Evolutionary conservation across 116 monocot species (phyloP).

Genomic region (Posidonia oceanica): DNA sequence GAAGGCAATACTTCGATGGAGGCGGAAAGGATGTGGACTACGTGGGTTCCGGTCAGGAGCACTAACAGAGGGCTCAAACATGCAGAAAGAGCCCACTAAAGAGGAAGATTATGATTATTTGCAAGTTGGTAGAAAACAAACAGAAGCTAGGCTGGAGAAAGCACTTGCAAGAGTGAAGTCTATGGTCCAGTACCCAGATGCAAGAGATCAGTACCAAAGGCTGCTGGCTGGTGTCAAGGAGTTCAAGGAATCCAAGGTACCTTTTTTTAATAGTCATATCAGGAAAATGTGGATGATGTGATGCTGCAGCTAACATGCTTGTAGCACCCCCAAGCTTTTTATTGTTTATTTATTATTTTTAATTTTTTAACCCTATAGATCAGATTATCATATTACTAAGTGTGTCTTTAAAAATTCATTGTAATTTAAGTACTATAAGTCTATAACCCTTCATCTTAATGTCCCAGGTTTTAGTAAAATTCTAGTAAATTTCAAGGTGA

Average conservation of each 20-base stretch:
- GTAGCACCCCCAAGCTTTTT: neutral
- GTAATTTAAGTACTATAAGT: too few species aligned
- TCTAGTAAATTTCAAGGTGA: too few species aligned
- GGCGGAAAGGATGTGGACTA: conserved; percentile 79
- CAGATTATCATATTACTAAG: too few species aligned
- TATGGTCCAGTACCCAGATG: conserved; percentile 96
- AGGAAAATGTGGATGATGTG: neutral
- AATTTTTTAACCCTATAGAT: too few species aligned
- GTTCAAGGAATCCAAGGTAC: conserved; percentile 27
- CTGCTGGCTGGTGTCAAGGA: conserved; percentile 39
- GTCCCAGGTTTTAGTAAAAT: too few species aligned
- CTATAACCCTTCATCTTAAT: too few species aligned
- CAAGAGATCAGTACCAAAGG: conserved; percentile 85
- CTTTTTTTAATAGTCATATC: neutral
- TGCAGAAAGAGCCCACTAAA: conserved; percentile 13
- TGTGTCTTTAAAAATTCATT: too few species aligned
- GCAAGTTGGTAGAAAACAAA: conserved; percentile 71
- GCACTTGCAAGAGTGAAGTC: conserved; percentile 91
- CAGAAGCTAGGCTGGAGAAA: conserved; percentile 62
- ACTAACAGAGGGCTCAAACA: conserved; percentile 18
- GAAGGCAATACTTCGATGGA: conserved; percentile 85
- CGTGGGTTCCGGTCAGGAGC: conserved; percentile 66
- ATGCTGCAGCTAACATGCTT: neutral
- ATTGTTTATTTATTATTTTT: neutral
- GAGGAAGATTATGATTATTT: conserved; percentile 85